Evolutionary conservation across 177 flowering plant genomes (phyloP).

Genomic region (Tripterygium wilfordii): DNA sequence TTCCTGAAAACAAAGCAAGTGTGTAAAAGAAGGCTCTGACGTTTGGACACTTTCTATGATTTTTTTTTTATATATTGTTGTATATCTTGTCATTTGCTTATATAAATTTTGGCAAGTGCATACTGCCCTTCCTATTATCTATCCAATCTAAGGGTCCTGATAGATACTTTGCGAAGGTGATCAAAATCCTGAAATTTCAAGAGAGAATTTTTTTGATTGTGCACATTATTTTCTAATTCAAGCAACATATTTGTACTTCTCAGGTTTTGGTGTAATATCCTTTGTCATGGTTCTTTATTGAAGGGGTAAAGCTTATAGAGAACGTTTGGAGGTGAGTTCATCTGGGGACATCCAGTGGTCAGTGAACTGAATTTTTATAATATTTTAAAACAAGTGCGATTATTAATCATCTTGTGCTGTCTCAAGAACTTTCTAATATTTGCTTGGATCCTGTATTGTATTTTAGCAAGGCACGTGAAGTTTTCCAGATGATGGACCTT

Average conservation of each 20-base stretch:
- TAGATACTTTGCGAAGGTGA: too few relatives aligned
- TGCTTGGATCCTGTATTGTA: slow-evolving; percentile 79
- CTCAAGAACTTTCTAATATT: slow-evolving; percentile 10
- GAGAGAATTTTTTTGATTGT: too few relatives aligned
- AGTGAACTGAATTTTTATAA: neutral
- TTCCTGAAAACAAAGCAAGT: slow-evolving; percentile 89
- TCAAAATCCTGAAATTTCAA: too few relatives aligned
- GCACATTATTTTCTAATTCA: too few relatives aligned
- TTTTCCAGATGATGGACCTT: slow-evolving; percentile 91
- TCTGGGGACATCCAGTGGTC: neutral
- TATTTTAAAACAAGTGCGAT: too few relatives aligned
- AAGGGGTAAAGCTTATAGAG: slow-evolving; percentile 93
- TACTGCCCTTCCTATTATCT: too few relatives aligned
- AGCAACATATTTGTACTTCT: too few relatives aligned
- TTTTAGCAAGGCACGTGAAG: slow-evolving; percentile 64
- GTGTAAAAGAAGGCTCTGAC: slow-evolving; percentile 89
- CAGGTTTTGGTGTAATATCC: slow-evolving; percentile 78
- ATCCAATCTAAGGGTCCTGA: too few relatives aligned
- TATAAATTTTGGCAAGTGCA: too few relatives aligned
- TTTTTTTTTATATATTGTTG: too few relatives aligned
- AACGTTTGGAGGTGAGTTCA: slow-evolving; percentile 57
- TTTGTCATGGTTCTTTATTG: slow-evolving; percentile 95
- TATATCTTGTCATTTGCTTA: too few relatives aligned
- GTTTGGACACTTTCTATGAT: slow-evolving; percentile 34
- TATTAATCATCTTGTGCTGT: too few relatives aligned